Evolutionary conservation across 139 green algal genomes (phyloP).

Genomic region (Limnomonas spitsbergensis): DNA sequence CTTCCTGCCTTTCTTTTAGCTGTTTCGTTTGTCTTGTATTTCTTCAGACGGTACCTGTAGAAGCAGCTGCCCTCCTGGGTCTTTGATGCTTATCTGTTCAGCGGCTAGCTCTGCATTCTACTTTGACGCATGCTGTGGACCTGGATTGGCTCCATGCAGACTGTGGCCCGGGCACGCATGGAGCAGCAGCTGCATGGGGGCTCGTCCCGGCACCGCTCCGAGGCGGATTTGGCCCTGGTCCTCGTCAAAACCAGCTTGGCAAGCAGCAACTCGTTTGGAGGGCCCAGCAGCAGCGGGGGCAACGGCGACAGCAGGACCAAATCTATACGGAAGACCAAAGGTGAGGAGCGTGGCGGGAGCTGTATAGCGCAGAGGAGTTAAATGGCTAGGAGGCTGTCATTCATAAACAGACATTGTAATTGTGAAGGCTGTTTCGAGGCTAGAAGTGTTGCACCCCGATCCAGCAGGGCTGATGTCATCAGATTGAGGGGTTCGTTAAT

Average conservation of each 20-base stretch:
- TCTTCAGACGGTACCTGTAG: neutral
- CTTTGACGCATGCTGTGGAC: too few species aligned
- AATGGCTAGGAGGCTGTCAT: too few species aligned
- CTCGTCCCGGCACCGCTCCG: neutral
- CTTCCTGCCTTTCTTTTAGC: neutral
- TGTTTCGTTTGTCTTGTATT: neutral
- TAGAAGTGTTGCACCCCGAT: too few species aligned
- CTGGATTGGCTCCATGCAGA: too few species aligned
- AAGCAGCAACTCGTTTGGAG: neutral
- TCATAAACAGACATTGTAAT: too few species aligned
- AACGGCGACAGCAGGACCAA: neutral
- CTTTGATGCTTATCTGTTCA: too few species aligned
- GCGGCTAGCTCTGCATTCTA: too few species aligned
- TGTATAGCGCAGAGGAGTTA: too few species aligned
- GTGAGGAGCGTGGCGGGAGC: too few species aligned
- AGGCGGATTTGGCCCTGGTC: neutral
- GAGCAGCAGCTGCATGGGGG: conserved; percentile 68
- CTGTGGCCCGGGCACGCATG: conserved; percentile 61
- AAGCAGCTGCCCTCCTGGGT: too few species aligned
- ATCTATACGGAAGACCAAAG: neutral
- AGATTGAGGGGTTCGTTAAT: too few species aligned
- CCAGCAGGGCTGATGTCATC: neutral
- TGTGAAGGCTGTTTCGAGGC: too few species aligned
- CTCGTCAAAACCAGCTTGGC: neutral
- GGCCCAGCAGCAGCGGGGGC: neutral